A percentile compares a stretch with the other conserved stretches of the same genome.
Evolutionary conservation across 2,329 filamentous ascomycete species (phyloP).

Genomic region (Penicillium olsonii): DNA sequence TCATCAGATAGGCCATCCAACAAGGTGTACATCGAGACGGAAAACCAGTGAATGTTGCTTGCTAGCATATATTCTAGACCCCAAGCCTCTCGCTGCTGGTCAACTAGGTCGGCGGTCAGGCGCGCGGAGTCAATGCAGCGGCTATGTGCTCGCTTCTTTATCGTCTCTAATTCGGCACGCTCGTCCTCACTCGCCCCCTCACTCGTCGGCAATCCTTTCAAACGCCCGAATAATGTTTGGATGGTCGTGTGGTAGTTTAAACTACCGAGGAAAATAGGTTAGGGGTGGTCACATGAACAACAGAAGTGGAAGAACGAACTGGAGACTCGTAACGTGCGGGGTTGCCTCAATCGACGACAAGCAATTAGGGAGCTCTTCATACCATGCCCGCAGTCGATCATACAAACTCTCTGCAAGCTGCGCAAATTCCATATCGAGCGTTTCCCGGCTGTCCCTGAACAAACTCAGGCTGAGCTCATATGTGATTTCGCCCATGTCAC

Average conservation of each 20-base stretch:
- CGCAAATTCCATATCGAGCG: conserved; percentile 13
- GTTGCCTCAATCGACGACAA: conserved; percentile 9
- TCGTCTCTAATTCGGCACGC: conserved; percentile 1
- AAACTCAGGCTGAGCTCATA: conserved; percentile 19
- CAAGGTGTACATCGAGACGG: conserved; percentile 30
- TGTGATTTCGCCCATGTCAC: conserved; percentile 21
- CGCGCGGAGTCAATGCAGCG: conserved; percentile 28
- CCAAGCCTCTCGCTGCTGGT: conserved; percentile 27
- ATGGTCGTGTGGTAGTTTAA: conserved; percentile 43
- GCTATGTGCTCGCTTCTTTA: conserved; percentile 16
- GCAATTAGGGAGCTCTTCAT: conserved; percentile 15
- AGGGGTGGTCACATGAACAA: not conserved
- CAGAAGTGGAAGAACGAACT: conserved; percentile 3
- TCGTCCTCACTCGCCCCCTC: conserved; percentile 3
- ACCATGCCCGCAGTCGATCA: conserved; percentile 19
- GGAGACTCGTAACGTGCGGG: conserved; percentile 15
- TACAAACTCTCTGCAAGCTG: conserved; percentile 16
- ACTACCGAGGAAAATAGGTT: conserved; percentile 20
- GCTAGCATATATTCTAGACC: conserved; percentile 31
- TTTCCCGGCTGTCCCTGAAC: conserved; percentile 14
- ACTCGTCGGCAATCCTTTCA: conserved; percentile 14
- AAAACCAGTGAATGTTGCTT: conserved; percentile 32
- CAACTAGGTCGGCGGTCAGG: conserved; percentile 14
- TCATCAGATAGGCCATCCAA: conserved; percentile 25
- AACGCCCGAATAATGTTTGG: conserved; percentile 32